Base-by-base conservation (phyloP, 306 rosid species). In the Vigna nakashimae region DNA sequence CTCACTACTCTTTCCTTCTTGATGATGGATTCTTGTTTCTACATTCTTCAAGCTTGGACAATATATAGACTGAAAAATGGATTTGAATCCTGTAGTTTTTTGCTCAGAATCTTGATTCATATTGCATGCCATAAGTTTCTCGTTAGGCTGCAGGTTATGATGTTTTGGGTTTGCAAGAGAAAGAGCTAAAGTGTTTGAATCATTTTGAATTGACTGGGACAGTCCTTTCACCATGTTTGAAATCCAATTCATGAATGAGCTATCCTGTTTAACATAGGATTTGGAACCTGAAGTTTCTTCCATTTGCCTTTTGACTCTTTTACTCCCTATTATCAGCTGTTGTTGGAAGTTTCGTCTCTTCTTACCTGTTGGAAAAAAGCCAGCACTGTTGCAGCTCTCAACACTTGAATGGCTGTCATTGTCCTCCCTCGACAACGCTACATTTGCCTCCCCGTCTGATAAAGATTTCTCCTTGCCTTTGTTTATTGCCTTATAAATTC, bases 171-270 rank as follows among this genome's bases (percentile, higher is more conserved):
- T 70, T 70, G 78, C 87, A 79, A 77, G 63, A 7, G 86, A 43
- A 79, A 82, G 83, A 66, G 89, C 82, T 82, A 79, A 83, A 73
- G 84, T 36, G n/a, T 76, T 86, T 12, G 86, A 81, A 79, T 73
- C 87, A 30, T 74, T 67, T 70, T 85, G 91, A 57, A 60, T 51
- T 20, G 97, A 76, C 67, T 82, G 88, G 8, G 93, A 53, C 78
- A 83, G 83, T 56, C 97, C 96, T 83, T 88, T 95, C 84, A 82
- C 87, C 89, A 91, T 86, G 82, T 84, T 92, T 52, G 94, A 88
- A 82, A 95, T 91, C 99, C 99, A 95, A 81, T 84, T 91, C 90
- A 87, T 85, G 85, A 95, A 95, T 57, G 99, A 92, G 81, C 96
- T 91, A 60, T 88, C 91, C 65, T 82, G 91, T 81, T 85, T 87